phyloP scores from a whole-genome alignment of 305 asterid species.

The Plantago coronopus region DNA sequence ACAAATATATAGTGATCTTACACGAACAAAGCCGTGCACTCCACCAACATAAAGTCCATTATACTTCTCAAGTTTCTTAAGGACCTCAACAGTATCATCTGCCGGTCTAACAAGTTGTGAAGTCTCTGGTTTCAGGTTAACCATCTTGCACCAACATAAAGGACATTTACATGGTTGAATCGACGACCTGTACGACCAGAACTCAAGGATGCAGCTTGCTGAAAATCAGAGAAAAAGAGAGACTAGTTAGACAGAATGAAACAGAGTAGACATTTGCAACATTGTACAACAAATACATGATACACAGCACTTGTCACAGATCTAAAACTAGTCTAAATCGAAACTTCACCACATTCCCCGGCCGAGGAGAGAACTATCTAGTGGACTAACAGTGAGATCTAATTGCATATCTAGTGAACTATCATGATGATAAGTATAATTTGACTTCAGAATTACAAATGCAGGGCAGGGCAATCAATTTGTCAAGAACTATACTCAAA shows the following conservation, averaged over 20 bases:
- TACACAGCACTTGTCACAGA: no score
- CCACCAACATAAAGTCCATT: constrained; percentile 48
- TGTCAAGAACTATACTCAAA: no score
- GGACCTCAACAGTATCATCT: constrained; percentile 33
- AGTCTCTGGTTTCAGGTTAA: constrained; percentile 41
- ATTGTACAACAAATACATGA: no score
- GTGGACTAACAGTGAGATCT: not conserved
- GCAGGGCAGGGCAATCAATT: no score
- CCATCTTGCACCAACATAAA: constrained; percentile 42
- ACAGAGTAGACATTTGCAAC: no score
- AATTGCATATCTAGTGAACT: no score
- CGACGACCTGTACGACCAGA: constrained; percentile 48
- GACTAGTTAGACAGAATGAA: not conserved
- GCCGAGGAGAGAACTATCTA: no score
- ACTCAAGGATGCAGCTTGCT: constrained; percentile 58
- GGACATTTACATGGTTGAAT: constrained; percentile 62
- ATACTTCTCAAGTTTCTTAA: constrained; percentile 40
- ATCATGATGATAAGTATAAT: no score
- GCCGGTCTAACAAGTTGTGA: constrained; percentile 22
- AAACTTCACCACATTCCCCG: no score
- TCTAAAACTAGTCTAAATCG: no score
- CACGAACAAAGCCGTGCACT: constrained; percentile 12
- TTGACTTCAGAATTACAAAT: no score
- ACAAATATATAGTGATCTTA: not conserved
- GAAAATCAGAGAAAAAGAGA: constrained; percentile 4